Conservation (phyloP, 2,329 filamentous ascomycete species). For the Sporothrix inflata region DNA sequence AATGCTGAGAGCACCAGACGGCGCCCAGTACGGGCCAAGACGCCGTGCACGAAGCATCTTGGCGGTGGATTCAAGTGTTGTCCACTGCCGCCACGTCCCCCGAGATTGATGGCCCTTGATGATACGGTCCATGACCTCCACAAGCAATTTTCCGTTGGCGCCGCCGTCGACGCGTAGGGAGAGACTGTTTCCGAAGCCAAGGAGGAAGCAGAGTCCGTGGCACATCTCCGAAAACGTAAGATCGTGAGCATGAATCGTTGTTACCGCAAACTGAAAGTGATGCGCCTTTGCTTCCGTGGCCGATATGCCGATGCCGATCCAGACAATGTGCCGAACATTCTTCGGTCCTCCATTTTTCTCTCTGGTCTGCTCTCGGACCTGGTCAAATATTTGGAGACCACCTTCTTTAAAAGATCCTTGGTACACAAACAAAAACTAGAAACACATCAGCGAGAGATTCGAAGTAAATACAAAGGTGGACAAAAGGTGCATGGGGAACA, state of each 20-base stretch:
- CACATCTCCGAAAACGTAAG: not conserved
- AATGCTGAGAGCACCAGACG: not conserved
- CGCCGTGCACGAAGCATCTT: not conserved
- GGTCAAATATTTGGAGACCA: not conserved
- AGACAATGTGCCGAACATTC: not conserved
- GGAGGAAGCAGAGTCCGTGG: not conserved
- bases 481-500: not conserved
- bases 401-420: not conserved
- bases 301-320: not conserved
- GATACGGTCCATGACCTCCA: not conserved
- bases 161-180: not conserved
- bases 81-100: not conserved
- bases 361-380: not conserved
- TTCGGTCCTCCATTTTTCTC: not conserved
- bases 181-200: not conserved
- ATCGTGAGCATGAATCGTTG: not conserved
- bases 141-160: not conserved
- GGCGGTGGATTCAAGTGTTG: not conserved
- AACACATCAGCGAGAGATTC: not conserved
- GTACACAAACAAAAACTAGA: not conserved
- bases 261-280: not conserved
- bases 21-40: not conserved
- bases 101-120: not conserved
- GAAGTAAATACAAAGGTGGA: not conserved
- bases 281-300: not conserved